Base-by-base conservation (phyloP, 352 stramenopile genomes). In the Pythium rishiriense region DNA sequence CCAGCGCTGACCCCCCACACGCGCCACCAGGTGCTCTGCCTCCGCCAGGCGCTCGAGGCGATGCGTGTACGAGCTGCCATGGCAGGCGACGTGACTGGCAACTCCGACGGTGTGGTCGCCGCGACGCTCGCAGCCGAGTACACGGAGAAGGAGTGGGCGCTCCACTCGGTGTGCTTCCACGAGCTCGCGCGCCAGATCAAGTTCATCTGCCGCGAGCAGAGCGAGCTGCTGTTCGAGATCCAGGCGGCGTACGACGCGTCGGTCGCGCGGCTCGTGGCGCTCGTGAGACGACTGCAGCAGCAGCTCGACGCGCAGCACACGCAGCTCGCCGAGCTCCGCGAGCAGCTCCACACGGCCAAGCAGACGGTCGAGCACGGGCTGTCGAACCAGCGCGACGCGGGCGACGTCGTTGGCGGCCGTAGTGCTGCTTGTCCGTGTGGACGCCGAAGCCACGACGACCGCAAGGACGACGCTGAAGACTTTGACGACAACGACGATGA, bases 151-250 rank as follows among this genome's bases (percentile, higher is more conserved):
- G 85, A 94, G 59, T 79, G 72, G 52, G 67, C 64, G 41, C 72
- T 94, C 26, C 90, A 91, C 72, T 88, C 83, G 22, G 24, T 89
- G 29, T 90, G 81, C 52, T 94, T 91, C 59, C 79, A 89, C 54
- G 85, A 94, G 61, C 69, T 94, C 24, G 79, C 71, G 24, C 76
- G 83, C 3, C 85, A 94, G 56, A 86, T 91, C 54, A 81, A 83
- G 56, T 92, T 67, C 47, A 87, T 91, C 56, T 92, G 83, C 62
- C 82, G 77, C 45, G 85, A 94, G 66, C 85, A 94, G 55, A 88
- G 82, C 57, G 81, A 88, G 45, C 60, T 92, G 11, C 56, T 92
- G 19, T 49, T 68, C n/a, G 81, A 90, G 45, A 83, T 90, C 22
- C 74, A 77, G 1, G 59, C 68, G 12, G 75, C 72, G 24, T 89